Conservation (phyloP, 805 yeast genomes). For the Starmera pachycereana region DNA sequence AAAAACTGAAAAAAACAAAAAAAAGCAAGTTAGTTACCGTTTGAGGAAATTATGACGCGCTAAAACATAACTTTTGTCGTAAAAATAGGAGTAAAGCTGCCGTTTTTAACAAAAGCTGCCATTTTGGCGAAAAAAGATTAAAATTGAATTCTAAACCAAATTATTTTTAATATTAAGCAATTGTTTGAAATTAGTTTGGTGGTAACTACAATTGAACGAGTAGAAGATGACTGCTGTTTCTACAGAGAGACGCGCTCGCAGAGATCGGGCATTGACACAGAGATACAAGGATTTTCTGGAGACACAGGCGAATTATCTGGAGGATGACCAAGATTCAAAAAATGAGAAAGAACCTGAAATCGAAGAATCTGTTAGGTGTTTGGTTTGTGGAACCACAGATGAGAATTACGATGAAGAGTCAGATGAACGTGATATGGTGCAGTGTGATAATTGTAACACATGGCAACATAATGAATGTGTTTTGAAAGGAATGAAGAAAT, state of each 20-base stretch:
- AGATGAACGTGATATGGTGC: slow-evolving; percentile 50
- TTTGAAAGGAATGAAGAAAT: slow-evolving; percentile 29
- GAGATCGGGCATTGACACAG: background rate
- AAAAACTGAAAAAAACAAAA: too few species aligned
- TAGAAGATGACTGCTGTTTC: too few species aligned
- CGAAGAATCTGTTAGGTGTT: slow-evolving; percentile 40
- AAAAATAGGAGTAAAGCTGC: too few species aligned
- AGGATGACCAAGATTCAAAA: background rate
- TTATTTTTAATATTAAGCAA: background rate
- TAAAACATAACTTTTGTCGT: too few species aligned
- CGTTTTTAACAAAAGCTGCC: too few species aligned
- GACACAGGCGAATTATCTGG: background rate
- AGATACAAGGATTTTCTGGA: background rate
- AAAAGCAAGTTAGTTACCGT: too few species aligned
- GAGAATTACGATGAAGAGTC: slow-evolving; percentile 47
- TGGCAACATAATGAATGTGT: slow-evolving; percentile 68
- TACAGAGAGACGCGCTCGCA: background rate
- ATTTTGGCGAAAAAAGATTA: too few species aligned
- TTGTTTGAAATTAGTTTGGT: too few species aligned
- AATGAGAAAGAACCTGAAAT: slow-evolving; percentile 11
- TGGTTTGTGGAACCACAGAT: slow-evolving; percentile 51
- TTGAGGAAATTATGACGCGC: too few species aligned
- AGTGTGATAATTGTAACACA: slow-evolving; percentile 54
- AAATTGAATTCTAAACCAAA: background rate
- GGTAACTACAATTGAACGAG: too few species aligned